phyloP scores from a whole-genome alignment of 495 filamentous ascomycete species.

The Cercophora samala region DNA sequence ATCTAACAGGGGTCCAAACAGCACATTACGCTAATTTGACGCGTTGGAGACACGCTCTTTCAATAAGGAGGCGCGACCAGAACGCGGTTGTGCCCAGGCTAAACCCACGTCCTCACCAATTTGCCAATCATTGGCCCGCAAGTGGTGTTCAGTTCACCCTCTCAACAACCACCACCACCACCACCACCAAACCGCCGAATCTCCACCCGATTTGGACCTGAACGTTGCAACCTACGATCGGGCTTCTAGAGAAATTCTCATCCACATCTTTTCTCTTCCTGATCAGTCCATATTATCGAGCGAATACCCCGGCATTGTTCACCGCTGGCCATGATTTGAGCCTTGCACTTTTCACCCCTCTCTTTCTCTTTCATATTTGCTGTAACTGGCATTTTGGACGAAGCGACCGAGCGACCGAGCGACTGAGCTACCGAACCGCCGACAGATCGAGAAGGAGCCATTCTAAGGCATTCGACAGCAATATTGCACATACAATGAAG shows the following conservation, averaged over 20 bases:
- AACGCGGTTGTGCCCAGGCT: neutral
- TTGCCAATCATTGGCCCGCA: constrained; percentile 3
- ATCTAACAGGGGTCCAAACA: neutral
- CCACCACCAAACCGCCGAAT: neutral
- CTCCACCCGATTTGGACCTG: constrained; percentile 1
- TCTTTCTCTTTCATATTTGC: neutral
- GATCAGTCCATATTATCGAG: neutral
- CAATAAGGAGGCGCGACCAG: neutral
- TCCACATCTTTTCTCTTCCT: neutral
- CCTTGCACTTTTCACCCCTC: neutral
- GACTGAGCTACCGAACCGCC: neutral
- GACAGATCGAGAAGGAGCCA: neutral
- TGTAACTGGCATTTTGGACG: neutral
- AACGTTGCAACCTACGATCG: neutral
- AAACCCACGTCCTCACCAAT: neutral
- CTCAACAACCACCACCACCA: neutral
- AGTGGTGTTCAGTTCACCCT: neutral
- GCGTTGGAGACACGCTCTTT: constrained; percentile 9
- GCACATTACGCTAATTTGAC: neutral
- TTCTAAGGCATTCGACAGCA: neutral
- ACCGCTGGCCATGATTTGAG: neutral
- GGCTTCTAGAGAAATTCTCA: neutral
- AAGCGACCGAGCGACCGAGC: no score
- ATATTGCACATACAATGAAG: neutral
- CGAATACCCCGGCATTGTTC: neutral